These are phyloP conservation scores for Irpex lacteus DNA, from an alignment of 1,284 basidiomycete genomes.

Conservation along the genomic window DNA sequence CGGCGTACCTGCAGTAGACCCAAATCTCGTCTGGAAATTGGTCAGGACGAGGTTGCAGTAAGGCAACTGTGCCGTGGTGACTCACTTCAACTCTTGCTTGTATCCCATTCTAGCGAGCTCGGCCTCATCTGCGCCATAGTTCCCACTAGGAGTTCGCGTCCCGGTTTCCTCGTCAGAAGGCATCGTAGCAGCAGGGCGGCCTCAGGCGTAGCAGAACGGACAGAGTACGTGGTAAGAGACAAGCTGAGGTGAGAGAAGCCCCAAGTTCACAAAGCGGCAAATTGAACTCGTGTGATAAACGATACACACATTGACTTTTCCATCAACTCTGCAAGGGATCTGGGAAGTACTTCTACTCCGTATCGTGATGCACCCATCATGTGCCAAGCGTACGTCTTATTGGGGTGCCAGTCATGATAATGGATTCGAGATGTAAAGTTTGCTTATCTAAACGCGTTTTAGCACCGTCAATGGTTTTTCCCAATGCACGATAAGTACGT, in stretches of 20 bases:
- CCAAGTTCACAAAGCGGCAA: not conserved
- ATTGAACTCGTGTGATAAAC: not conserved
- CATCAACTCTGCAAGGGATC: not conserved
- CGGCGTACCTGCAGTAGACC: conserved; percentile 53
- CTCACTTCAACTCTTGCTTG: conserved; percentile 69
- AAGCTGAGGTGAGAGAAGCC: not conserved
- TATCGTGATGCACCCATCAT: not conserved
- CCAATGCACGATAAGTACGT: not conserved
- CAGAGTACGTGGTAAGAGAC: not conserved
- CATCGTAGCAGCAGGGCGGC: not conserved
- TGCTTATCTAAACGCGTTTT: not conserved
- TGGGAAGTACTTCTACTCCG: not conserved
- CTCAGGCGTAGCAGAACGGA: not conserved
- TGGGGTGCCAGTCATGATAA: not conserved
- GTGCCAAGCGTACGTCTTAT: not conserved
- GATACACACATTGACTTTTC: not conserved
- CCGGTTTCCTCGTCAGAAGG: conserved; percentile 1
- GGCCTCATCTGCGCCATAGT: conserved; percentile 45
- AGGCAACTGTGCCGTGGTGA: conserved; percentile 10
- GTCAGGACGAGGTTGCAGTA: not conserved
- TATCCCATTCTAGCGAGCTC: conserved; percentile 73
- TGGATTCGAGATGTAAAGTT: not conserved
- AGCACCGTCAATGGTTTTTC: not conserved
- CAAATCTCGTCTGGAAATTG: conserved; percentile 44
- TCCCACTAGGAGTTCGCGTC: conserved; percentile 5